These are phyloP conservation scores for Fraxinus americana DNA, from an alignment of 257 asterid genomes.

Conservation along the genomic window DNA sequence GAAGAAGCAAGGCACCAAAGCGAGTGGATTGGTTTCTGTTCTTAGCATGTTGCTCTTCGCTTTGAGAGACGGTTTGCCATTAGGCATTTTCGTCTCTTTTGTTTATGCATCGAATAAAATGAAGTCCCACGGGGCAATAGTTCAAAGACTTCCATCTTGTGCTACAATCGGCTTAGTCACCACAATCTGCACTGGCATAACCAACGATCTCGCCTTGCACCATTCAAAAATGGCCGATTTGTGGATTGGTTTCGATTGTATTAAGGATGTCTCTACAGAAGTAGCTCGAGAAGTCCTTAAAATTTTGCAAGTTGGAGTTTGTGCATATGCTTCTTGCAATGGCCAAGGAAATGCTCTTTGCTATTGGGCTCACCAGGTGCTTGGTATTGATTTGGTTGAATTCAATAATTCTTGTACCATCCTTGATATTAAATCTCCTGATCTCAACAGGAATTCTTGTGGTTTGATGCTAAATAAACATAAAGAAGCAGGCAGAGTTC, in stretches of 20 bases:
- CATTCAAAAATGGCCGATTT: conserved; percentile 37
- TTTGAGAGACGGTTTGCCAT: conserved; percentile 43
- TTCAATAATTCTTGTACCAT: neutral
- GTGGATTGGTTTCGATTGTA: conserved; percentile 35
- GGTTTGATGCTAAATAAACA: neutral
- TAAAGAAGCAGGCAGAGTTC: neutral
- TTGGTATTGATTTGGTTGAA: conserved; percentile 14
- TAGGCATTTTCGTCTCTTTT: conserved; percentile 40
- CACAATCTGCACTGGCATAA: conserved; percentile 32
- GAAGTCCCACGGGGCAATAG: conserved; percentile 22
- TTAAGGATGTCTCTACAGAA: conserved; percentile 8
- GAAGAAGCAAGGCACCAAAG: conserved; percentile 28
- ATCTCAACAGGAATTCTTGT: neutral
- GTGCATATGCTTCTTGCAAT: neutral
- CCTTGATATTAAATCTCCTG: neutral
- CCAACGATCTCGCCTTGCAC: conserved; percentile 29
- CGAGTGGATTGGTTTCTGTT: conserved; percentile 31
- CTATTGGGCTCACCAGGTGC: conserved; percentile 37
- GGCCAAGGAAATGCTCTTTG: conserved; percentile 26
- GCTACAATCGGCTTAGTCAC: conserved; percentile 35
- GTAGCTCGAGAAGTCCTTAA: conserved; percentile 4
- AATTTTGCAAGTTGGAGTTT: conserved; percentile 25
- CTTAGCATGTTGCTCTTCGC: conserved; percentile 44
- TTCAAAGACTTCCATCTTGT: conserved; percentile 34
- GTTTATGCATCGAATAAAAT: conserved; percentile 34